Conservation (phyloP, 768 basidiomycete genomes). For the Termitomyces sp. region DNA sequence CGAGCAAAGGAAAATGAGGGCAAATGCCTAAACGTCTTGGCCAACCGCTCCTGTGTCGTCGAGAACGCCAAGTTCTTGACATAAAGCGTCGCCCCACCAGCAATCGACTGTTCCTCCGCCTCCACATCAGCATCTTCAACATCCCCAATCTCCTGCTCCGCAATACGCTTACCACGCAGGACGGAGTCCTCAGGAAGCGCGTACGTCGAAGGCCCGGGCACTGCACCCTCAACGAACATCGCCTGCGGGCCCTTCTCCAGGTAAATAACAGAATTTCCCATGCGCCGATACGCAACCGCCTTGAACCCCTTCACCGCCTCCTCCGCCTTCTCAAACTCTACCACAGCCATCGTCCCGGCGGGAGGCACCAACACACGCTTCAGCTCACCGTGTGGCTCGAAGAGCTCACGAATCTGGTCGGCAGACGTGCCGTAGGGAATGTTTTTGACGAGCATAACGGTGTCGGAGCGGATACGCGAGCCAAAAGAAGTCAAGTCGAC, state of each 20-base stretch:
- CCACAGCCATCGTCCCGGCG: slow-evolving; percentile 77
- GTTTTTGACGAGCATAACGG: slow-evolving; percentile 90
- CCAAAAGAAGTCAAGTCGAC: slow-evolving; percentile 60
- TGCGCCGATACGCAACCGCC: slow-evolving; percentile 79
- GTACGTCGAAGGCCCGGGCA: slow-evolving; percentile 13
- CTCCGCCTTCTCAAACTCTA: slow-evolving; percentile 72
- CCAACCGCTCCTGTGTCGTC: slow-evolving; percentile 76
- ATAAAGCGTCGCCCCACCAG: slow-evolving; percentile 80
- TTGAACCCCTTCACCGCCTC: slow-evolving; percentile 47
- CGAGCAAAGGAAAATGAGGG: slow-evolving; percentile 84
- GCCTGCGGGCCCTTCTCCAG: slow-evolving; percentile 88
- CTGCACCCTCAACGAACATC: slow-evolving; percentile 61
- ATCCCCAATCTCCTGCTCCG: slow-evolving; percentile 32
- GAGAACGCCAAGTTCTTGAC: slow-evolving; percentile 94
- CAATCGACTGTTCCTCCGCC: slow-evolving; percentile 42
- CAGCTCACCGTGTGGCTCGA: slow-evolving; percentile 71
- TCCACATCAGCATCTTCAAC: slow-evolving; percentile 23
- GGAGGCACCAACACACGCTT: slow-evolving; percentile 39
- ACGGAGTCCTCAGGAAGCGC: slow-evolving; percentile 9
- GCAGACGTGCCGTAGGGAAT: slow-evolving; percentile 87
- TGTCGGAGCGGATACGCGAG: slow-evolving; percentile 60
- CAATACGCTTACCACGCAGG: slow-evolving; percentile 34
- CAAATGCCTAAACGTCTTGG: slow-evolving; percentile 65
- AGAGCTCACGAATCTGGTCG: slow-evolving; percentile 74
- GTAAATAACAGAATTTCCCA: slow-evolving; percentile 89